A percentile compares a stretch with the other conserved stretches of the same genome.
Evolutionary conservation across 129 eudicot genomes (phyloP).

Genomic region (Helichrysum umbraculigerum): DNA sequence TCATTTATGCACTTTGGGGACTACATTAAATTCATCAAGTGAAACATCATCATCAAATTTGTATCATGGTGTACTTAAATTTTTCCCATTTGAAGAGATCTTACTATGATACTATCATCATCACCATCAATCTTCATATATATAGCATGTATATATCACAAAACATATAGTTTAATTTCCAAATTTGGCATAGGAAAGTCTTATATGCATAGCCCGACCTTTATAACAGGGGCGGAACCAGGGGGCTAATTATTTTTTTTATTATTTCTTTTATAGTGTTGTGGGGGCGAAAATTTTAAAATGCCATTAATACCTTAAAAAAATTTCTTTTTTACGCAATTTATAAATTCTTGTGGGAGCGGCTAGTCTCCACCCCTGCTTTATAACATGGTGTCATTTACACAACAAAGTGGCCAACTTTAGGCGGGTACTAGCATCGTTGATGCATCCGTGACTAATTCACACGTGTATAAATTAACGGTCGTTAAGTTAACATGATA

Average conservation of each 20-base stretch:
- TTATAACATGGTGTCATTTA: slow-evolving; percentile 11
- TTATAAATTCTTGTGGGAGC: too few species aligned
- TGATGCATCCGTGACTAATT: slow-evolving; percentile 17
- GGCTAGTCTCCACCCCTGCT: too few species aligned
- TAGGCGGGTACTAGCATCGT: not conserved
- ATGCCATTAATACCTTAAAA: too few species aligned
- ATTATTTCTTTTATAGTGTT: too few species aligned
- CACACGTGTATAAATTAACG: not conserved
- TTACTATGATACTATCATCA: not conserved
- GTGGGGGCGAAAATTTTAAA: too few species aligned
- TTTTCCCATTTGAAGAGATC: not conserved
- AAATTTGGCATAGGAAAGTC: slow-evolving; percentile 12
- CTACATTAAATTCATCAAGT: not conserved
- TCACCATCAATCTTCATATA: too few species aligned
- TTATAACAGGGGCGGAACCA: too few species aligned
- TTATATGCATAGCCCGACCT: slow-evolving; percentile 1
- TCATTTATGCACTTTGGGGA: not conserved
- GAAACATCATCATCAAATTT: not conserved
- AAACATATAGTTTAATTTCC: not conserved
- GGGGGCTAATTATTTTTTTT: too few species aligned
- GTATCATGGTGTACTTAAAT: not conserved
- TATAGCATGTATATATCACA: not conserved
- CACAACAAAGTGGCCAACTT: slow-evolving; percentile 21
- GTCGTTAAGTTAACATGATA: not conserved
- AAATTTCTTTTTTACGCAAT: too few species aligned